Conservation (phyloP, 345 rosid species). For the Hypericum androsaemum region DNA sequence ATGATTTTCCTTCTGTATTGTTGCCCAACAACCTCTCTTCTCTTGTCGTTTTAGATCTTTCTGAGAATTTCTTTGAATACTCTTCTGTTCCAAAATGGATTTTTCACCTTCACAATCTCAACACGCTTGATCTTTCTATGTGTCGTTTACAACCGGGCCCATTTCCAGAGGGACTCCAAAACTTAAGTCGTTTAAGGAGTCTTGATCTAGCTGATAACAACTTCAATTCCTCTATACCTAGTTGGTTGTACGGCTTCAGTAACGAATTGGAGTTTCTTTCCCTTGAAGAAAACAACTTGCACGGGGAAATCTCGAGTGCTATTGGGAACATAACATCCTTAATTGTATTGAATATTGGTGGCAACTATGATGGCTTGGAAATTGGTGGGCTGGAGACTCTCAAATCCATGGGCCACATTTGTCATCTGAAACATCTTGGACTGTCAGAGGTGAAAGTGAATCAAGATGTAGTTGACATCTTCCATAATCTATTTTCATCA, state of each 20-base stretch:
- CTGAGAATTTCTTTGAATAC: neutral
- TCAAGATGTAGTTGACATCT: no score
- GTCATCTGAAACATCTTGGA: no score
- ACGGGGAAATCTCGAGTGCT: conserved; percentile 5
- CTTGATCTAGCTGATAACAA: neutral
- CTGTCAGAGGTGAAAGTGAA: no score
- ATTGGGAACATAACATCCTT: no score
- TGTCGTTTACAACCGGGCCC: neutral
- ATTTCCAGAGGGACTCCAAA: neutral
- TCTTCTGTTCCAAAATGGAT: neutral
- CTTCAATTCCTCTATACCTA: neutral
- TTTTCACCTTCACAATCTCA: neutral
- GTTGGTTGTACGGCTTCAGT: conserved; percentile 13
- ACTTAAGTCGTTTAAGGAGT: neutral
- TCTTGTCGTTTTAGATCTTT: conserved; percentile 6
- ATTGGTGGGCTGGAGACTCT: no score
- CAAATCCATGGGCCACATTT: no score
- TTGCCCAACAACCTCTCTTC: conserved; percentile 4
- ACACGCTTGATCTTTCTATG: neutral
- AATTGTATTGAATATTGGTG: no score
- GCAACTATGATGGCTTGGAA: no score
- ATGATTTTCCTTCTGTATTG: neutral
- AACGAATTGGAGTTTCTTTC: conserved; percentile 16
- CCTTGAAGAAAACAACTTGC: neutral
- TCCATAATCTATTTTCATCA: no score